Evolutionary conservation across 208 protist genomes (phyloP).

Genomic region (Kentomonas sorsogonicus): DNA sequence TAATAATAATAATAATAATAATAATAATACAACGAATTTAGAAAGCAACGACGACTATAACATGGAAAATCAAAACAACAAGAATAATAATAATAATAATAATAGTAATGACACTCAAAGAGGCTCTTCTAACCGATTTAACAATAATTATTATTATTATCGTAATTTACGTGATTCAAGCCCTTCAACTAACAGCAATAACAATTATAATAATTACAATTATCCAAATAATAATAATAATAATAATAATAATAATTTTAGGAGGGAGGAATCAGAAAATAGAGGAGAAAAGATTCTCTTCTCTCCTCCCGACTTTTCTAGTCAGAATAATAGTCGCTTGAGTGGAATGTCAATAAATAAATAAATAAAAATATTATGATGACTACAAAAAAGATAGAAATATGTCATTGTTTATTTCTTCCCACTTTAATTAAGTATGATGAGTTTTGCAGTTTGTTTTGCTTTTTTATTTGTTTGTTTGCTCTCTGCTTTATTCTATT

Average conservation of each 20-base stretch:
- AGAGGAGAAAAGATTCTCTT: slow-evolving; percentile 4
- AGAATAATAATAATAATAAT: slow-evolving; percentile 9
- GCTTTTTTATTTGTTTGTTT: too few relatives aligned
- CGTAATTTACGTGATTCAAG: too few relatives aligned
- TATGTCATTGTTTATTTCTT: too few relatives aligned
- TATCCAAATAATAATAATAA: slow-evolving; percentile 8
- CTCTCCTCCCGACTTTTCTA: too few relatives aligned
- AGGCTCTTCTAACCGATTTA: neutral
- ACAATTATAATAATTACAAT: slow-evolving; percentile 3
- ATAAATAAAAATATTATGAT: slow-evolving; percentile 4
- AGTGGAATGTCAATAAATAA: too few relatives aligned
- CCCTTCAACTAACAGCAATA: too few relatives aligned
- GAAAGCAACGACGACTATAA: neutral
- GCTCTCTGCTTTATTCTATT: too few relatives aligned
- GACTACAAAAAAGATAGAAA: too few relatives aligned
- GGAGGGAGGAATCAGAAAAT: neutral
- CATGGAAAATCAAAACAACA: neutral
- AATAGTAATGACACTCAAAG: neutral
- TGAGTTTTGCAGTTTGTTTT: too few relatives aligned
- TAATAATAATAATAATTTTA: slow-evolving; percentile 9
- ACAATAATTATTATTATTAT: slow-evolving; percentile 3
- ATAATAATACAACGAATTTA: slow-evolving; percentile 9
- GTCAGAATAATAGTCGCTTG: too few relatives aligned
- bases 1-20: slow-evolving; percentile 11
- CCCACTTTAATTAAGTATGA: too few relatives aligned